Base-by-base conservation (phyloP, 2,329 filamentous ascomycete genomes). In the Curvularia sp. region DNA sequence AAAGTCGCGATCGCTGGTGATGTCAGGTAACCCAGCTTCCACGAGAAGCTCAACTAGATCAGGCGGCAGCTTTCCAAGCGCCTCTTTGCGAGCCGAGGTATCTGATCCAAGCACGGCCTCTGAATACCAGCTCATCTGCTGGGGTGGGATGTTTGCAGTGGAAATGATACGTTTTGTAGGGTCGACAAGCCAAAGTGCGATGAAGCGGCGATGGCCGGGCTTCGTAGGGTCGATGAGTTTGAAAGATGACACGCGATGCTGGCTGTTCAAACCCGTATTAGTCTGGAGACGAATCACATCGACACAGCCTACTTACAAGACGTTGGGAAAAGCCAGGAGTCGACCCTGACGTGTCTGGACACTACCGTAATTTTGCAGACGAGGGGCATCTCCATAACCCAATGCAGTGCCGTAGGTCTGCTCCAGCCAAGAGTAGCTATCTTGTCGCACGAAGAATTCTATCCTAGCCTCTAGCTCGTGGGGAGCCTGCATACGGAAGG, bases 151-250 rank as follows among this genome's bases (percentile, higher is more conserved):
- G 55, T 85, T 83, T 0, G 78, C 78, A 0, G 81, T 83, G 2
- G 77, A 86, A 9, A 84, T 77, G 48, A 88, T 78, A 6, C 80
- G 79, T 5, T 75, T 65, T 28, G 80, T 67, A 0, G 86, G 86
- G 62, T 89, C 86, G 2, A 89, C 81, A 1, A 89, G 78, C 68
- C 83, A 88, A 38, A 89, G 76, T 0, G 82, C 83, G 0, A 88
- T 73, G 53, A 88, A 82, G 62, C 84, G 82, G 13, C 83, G 77
- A 65, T 87, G 82, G 2, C 86, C 86, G 0, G 83, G 80, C 55
- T 80, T 81, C 0, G 80, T 81, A 0, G 67, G 67, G 60, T 89
- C 83, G 27, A 68, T 66, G 9, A 87, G 78, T 13, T 74, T 60
- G 72, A 87, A 86, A 1, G 82, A 47, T 1, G 63, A 66, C 10